Percentiles rank a stretch among this genome's conserved stretches.
Evolutionary conservation across 495 filamentous ascomycete genomes (phyloP).

Genomic region (Cairneyella variabilis): DNA sequence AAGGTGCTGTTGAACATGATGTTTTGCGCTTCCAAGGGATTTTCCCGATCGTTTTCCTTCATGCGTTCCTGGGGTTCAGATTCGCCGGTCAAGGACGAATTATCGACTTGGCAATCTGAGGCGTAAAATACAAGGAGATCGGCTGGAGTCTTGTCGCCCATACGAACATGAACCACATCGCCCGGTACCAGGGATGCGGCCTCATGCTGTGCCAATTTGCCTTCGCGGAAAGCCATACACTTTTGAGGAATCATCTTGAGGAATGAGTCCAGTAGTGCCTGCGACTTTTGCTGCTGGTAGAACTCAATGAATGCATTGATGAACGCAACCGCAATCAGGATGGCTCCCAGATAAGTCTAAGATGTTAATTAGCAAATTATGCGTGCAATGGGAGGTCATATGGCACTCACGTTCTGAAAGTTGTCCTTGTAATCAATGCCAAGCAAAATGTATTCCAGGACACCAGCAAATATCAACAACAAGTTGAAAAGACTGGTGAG

Average conservation of each 20-base stretch:
- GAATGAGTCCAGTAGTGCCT: conserved; percentile 30
- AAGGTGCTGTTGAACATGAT: conserved; percentile 25
- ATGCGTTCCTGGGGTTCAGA: conserved; percentile 20
- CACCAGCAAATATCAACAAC: conserved; percentile 28
- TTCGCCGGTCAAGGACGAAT: conserved; percentile 23
- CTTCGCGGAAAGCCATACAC: conserved; percentile 31
- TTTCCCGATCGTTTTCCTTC: conserved; percentile 27
- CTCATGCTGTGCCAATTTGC: conserved; percentile 22
- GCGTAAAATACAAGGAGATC: conserved; percentile 19
- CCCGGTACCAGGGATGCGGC: conserved; percentile 22
- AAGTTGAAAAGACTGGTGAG: conserved; percentile 30
- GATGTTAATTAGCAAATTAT: conserved; percentile 6
- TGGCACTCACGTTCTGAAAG: conserved; percentile 28
- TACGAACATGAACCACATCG: conserved; percentile 15
- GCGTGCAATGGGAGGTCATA: background rate
- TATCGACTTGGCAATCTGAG: conserved; percentile 21
- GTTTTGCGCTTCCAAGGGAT: conserved; percentile 28
- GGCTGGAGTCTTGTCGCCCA: conserved; percentile 21
- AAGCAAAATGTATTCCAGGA: conserved; percentile 31
- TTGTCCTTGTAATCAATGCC: conserved; percentile 31
- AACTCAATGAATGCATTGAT: conserved; percentile 35
- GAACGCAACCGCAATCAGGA: conserved; percentile 28
- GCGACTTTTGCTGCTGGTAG: conserved; percentile 31
- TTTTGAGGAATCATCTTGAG: conserved; percentile 32
- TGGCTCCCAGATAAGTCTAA: conserved; percentile 32